phyloP scores from a whole-genome alignment of 2,329 filamentous ascomycete species.

The Arthrobotrys entomopaga region DNA sequence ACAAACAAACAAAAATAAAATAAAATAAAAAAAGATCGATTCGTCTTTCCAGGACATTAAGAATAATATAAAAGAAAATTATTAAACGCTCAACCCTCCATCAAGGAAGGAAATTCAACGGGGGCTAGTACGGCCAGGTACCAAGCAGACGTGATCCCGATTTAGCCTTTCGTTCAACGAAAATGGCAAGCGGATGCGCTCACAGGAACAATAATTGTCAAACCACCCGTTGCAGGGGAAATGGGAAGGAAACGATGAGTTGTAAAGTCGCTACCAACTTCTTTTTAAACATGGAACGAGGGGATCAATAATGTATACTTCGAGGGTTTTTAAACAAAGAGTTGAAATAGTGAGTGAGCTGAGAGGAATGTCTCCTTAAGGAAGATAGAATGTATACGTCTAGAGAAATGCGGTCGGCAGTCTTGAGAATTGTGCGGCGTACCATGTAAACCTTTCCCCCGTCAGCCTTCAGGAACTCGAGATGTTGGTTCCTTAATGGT shows the following conservation, averaged over 20 bases:
- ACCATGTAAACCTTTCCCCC: slow-evolving; percentile 9
- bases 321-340: slow-evolving; percentile 7
- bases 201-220: slow-evolving; percentile 48
- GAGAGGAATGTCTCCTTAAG: slow-evolving; percentile 43
- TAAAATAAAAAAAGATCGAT: slow-evolving; percentile 20
- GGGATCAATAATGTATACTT: not conserved
- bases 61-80: slow-evolving; percentile 44
- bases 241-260: slow-evolving; percentile 16
- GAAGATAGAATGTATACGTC: slow-evolving; percentile 34
- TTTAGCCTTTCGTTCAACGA: slow-evolving; percentile 52
- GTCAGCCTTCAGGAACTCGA: slow-evolving; percentile 50
- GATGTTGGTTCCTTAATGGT: slow-evolving; percentile 18
- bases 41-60: slow-evolving; percentile 18
- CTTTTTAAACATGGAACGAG: slow-evolving; percentile 23
- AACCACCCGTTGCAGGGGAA: slow-evolving; percentile 37
- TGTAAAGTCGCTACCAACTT: slow-evolving; percentile 19
- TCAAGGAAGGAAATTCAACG: slow-evolving; percentile 38
- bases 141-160: slow-evolving; percentile 49
- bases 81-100: slow-evolving; percentile 50
- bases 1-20: no score
- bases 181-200: slow-evolving; percentile 53
- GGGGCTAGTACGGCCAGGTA: slow-evolving; percentile 49
- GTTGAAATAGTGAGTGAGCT: slow-evolving; percentile 28
- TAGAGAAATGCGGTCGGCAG: slow-evolving; percentile 53
- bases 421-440: slow-evolving; percentile 44